Percentiles rank a stretch among this genome's conserved stretches.
These are phyloP conservation scores for Lepidium campestre DNA, from an alignment of 441 rosid species.

Conservation along the genomic window DNA sequence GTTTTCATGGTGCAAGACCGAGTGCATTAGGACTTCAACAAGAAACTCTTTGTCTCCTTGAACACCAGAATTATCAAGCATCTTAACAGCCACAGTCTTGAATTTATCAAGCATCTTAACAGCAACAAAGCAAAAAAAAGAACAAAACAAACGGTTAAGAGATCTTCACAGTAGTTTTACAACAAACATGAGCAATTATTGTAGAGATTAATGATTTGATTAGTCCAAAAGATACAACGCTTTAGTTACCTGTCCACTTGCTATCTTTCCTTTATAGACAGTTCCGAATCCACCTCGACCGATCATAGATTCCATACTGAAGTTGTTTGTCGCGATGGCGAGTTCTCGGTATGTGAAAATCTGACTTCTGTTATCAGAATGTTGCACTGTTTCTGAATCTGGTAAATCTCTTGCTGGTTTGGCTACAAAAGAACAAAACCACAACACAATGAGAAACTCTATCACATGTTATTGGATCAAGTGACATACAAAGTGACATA, in stretches of 20 bases:
- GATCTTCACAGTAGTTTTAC: background rate
- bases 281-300: slow-evolving; percentile 65
- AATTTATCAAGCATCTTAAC: slow-evolving; percentile 4
- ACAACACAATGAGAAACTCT: background rate
- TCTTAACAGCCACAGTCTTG: slow-evolving; percentile 51
- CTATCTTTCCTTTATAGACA: slow-evolving; percentile 42
- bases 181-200: background rate
- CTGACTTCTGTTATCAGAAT: background rate
- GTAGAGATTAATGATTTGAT: background rate
- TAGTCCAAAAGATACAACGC: background rate
- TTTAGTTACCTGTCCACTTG: slow-evolving; percentile 32
- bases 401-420: slow-evolving; percentile 12
- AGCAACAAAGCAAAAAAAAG: background rate
- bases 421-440: slow-evolving; percentile 7
- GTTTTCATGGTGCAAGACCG: slow-evolving; percentile 45
- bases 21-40: slow-evolving; percentile 63
- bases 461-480: background rate
- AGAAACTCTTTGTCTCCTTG: slow-evolving; percentile 68
- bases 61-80: slow-evolving; percentile 37
- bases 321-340: slow-evolving; percentile 42
- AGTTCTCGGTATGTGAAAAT: slow-evolving; percentile 43
- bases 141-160: background rate
- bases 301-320: slow-evolving; percentile 34
- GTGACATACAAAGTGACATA: background rate
- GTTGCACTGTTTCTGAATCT: slow-evolving; percentile 8